Conservation (phyloP, 257 asterid species). For the Rehmannia glutinosa region DNA sequence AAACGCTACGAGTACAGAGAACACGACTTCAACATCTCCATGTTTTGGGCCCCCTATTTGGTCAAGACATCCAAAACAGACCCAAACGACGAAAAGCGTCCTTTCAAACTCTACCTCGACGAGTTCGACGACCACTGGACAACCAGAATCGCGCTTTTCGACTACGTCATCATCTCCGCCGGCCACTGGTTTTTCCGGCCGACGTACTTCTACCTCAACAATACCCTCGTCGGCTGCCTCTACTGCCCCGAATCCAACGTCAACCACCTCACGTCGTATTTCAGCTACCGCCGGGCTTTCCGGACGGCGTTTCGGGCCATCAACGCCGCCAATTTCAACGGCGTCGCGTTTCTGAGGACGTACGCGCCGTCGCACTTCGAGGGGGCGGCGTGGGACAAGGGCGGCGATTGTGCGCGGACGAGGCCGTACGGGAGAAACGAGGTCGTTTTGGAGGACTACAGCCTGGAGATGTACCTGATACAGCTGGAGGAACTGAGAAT, state of each 20-base stretch:
- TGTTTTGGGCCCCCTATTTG: slow-evolving; percentile 80
- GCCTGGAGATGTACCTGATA: slow-evolving; percentile 52
- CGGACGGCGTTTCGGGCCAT: slow-evolving; percentile 71
- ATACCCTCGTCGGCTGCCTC: slow-evolving; percentile 58
- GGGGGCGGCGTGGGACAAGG: slow-evolving; percentile 77
- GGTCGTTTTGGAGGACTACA: slow-evolving; percentile 42
- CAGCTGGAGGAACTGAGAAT: slow-evolving; percentile 69
- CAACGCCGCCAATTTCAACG: slow-evolving; percentile 29
- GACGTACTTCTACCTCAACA: slow-evolving; percentile 49
- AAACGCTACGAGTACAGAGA: slow-evolving; percentile 55
- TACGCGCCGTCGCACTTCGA: slow-evolving; percentile 93
- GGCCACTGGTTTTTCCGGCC: slow-evolving; percentile 98
- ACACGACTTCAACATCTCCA: slow-evolving; percentile 69
- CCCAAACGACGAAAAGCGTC: slow-evolving; percentile 48
- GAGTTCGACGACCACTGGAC: slow-evolving; percentile 68
- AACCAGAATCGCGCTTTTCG: slow-evolving; percentile 32
- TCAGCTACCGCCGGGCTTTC: slow-evolving; percentile 81
- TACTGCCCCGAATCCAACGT: slow-evolving; percentile 59
- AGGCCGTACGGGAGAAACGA: slow-evolving; percentile 48
- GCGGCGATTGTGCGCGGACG: slow-evolving; percentile 75
- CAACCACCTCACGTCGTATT: slow-evolving; percentile 41
- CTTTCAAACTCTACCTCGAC: slow-evolving; percentile 66
- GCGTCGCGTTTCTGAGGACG: slow-evolving; percentile 52
- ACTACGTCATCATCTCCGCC: slow-evolving; percentile 74
- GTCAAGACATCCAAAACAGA: slow-evolving; percentile 39